Evolutionary conservation across 2,329 filamentous ascomycete species (phyloP).

Genomic region (Corniculantispora saksenae): DNA sequence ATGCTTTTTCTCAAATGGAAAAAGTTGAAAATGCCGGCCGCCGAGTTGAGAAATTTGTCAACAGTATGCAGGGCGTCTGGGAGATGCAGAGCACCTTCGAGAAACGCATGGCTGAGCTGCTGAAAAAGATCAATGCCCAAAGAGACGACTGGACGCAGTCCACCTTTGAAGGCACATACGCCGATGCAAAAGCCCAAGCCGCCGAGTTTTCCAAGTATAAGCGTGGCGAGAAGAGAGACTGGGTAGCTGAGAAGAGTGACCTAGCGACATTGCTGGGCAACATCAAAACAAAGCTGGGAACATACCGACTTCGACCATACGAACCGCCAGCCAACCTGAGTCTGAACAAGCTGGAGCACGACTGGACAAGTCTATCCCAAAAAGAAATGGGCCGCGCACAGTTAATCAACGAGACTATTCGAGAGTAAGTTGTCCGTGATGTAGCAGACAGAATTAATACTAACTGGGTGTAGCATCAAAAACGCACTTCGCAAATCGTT

Average conservation of each 20-base stretch:
- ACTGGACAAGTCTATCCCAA: slow-evolving; percentile 78
- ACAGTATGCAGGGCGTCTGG: slow-evolving; percentile 98
- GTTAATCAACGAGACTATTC: slow-evolving; percentile 95
- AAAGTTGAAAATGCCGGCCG: slow-evolving; percentile 96
- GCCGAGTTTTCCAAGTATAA: slow-evolving; percentile 86
- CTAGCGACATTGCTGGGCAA: slow-evolving; percentile 90
- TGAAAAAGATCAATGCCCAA: slow-evolving; percentile 74
- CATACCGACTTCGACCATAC: slow-evolving; percentile 88
- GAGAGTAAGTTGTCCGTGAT: slow-evolving; percentile 63
- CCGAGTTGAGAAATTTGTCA: slow-evolving; percentile 96
- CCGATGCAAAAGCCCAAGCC: slow-evolving; percentile 86
- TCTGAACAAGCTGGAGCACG: slow-evolving; percentile 76
- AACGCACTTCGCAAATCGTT: slow-evolving; percentile 90
- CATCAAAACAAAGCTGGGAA: slow-evolving; percentile 98
- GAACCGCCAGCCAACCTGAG: slow-evolving; percentile 83
- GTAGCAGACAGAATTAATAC: too few relatives aligned
- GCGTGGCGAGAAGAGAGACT: slow-evolving; percentile 83
- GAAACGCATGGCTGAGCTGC: slow-evolving; percentile 79
- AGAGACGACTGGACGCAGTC: slow-evolving; percentile 75
- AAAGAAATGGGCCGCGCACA: slow-evolving; percentile 88
- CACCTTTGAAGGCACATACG: slow-evolving; percentile 86
- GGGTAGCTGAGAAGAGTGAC: slow-evolving; percentile 98
- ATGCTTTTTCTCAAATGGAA: slow-evolving; percentile 98
- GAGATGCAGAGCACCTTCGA: slow-evolving; percentile 99
- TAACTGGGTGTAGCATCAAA: slow-evolving; percentile 68